Conservation (phyloP, 225 moss, liverwort and hornwort genomes). For the Neckera pumila region DNA sequence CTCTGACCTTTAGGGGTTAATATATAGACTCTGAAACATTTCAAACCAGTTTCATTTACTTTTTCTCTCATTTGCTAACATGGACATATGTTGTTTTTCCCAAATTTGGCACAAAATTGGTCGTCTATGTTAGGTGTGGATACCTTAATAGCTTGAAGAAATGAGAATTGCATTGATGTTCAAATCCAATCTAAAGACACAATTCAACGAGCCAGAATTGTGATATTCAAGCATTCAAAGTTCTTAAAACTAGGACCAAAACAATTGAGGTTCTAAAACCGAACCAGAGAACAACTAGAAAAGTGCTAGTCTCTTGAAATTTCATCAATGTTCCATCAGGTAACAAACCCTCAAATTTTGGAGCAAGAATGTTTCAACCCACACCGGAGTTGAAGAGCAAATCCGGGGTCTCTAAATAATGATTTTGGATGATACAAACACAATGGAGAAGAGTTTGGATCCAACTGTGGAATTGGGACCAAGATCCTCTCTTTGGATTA, state of each 20-base stretch:
- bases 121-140: no score
- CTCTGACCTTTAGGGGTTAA: no score
- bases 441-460: neutral
- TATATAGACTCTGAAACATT: no score
- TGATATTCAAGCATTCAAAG: neutral
- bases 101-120: rapidly evolving
- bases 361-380: neutral
- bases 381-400: neutral
- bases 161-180: neutral
- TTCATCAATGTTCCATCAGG: neutral
- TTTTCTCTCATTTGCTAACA: no score
- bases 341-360: neutral
- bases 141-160: neutral
- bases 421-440: neutral
- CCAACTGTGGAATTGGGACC: no score
- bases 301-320: neutral
- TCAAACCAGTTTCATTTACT: no score
- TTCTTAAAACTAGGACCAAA: neutral
- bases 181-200: neutral
- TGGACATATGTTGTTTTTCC: no score
- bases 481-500: no score
- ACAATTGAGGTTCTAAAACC: neutral
- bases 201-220: neutral
- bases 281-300: neutral
- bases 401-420: neutral